Conservation (phyloP, 805 yeast genomes). For the Wickerhamiella kazuoi region DNA sequence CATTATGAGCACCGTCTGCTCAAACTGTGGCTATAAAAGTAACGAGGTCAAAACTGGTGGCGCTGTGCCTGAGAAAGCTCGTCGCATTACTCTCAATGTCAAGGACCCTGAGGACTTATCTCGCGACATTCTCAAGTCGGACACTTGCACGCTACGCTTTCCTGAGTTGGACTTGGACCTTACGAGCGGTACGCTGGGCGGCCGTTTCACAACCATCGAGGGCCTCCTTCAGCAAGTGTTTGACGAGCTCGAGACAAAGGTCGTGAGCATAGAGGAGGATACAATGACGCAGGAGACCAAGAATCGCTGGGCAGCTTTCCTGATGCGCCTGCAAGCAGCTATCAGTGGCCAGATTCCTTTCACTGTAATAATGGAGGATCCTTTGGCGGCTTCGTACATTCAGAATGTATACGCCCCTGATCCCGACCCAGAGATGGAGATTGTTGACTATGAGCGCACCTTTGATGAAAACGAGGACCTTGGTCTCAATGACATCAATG, state of each 20-base stretch:
- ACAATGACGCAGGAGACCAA: slow-evolving; percentile 71
- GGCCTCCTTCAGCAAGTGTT: slow-evolving; percentile 78
- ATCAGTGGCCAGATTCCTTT: slow-evolving; percentile 61
- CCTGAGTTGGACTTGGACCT: slow-evolving; percentile 85
- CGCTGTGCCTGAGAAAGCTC: slow-evolving; percentile 75
- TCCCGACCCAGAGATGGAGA: slow-evolving; percentile 84
- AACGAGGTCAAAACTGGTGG: slow-evolving; percentile 99
- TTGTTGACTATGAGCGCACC: slow-evolving; percentile 83
- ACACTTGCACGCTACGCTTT: slow-evolving; percentile 67
- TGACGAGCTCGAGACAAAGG: slow-evolving; percentile 73
- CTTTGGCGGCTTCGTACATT: slow-evolving; percentile 84
- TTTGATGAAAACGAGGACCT: slow-evolving; percentile 77
- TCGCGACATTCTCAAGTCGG: slow-evolving; percentile 86
- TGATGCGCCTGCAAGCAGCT: slow-evolving; percentile 58
- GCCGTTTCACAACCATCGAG: slow-evolving; percentile 92
- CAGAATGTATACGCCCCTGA: slow-evolving; percentile 99
- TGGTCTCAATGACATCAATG: slow-evolving; percentile 40
- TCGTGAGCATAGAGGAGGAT: slow-evolving; percentile 72
- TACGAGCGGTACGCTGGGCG: slow-evolving; percentile 93
- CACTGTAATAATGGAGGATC: slow-evolving; percentile 83
- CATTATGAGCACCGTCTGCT: slow-evolving; percentile 88
- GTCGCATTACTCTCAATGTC: slow-evolving; percentile 48
- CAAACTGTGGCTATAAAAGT: slow-evolving; percentile 82
- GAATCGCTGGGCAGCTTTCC: slow-evolving; percentile 67
- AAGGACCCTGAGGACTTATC: slow-evolving; percentile 86